Conservation (phyloP, 73 alveolate species). For the Paramecium tetraurelia region DNA sequence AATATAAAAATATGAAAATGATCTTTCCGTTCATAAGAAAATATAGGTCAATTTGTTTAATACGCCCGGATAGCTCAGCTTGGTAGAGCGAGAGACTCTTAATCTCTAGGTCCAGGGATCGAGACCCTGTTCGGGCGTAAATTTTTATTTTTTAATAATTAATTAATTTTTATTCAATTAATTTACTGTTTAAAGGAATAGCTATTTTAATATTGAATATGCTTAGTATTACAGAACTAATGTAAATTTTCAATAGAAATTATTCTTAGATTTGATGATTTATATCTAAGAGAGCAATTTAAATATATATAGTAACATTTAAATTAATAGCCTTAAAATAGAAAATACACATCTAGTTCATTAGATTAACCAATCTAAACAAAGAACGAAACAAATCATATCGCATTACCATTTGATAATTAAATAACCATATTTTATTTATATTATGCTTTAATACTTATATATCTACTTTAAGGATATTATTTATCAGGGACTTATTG, state of each 20-base stretch:
- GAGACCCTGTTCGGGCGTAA: conserved; percentile 62
- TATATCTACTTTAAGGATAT: too few relatives aligned
- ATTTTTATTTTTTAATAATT: not conserved
- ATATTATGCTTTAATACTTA: too few relatives aligned
- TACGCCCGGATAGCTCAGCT: conserved; percentile 58
- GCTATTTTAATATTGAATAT: too few relatives aligned
- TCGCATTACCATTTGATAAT: too few relatives aligned
- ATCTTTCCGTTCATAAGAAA: not conserved
- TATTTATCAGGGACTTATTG: too few relatives aligned
- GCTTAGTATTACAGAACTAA: not conserved
- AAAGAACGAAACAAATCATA: not conserved
- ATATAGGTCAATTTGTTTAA: not conserved
- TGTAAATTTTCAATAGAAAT: not conserved
- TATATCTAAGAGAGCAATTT: too few relatives aligned
- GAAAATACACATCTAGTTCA: too few relatives aligned
- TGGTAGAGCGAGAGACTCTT: conserved; percentile 62
- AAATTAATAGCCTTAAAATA: too few relatives aligned
- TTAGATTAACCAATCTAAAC: not conserved
- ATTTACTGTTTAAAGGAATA: not conserved
- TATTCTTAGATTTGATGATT: too few relatives aligned
- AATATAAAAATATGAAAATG: not conserved
- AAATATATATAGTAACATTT: not conserved
- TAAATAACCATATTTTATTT: too few relatives aligned
- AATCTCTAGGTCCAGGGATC: conserved; percentile 62
- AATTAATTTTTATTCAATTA: not conserved